Base-by-base conservation (phyloP, 768 basidiomycete species). In the Kondoa malvinella region DNA sequence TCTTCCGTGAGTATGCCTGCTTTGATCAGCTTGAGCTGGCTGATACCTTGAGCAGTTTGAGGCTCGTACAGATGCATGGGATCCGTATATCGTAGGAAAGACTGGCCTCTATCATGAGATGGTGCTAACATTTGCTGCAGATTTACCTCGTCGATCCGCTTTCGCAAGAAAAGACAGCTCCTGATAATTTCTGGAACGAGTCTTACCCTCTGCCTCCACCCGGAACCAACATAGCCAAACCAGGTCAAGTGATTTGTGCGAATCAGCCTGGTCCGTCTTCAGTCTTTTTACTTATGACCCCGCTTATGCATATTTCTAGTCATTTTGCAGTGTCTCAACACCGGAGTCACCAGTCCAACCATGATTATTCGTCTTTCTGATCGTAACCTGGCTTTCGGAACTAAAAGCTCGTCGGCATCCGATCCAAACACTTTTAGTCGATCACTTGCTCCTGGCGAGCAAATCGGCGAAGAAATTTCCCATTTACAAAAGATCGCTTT, bases 401-500 rank as follows among this genome's bases (percentile, higher is more conserved):
- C 40, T 8, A 21, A 50, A 8, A 8, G 8, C 12, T 21, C 21
- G 21, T 8, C 40, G 21, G 12, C 12, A 50, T 8, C 40, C 8
- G 27, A 29, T 31, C n/a, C 58, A 4, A 14, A 60, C 58, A 4
- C 30, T 12, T 14, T 14, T 25, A 14, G 25, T 12, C 4, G 12
- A 14, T 4, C 12, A 8, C 14, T 60, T 25, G 30, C 58, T 12
- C 58, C 58, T 26, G 58, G 58, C 58, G 58, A 60, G 27, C 25
- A 4, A 12, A 4, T 31, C 14, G 58, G 58, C 58, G 58, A 60
- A 31, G 25, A 25, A 29, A 60, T 60, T 25, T 14, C 58, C 8
- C 58, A 60, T 25, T 31, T 60, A 25, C 58, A 60, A 60, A 60
- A 60, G 27, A 25, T 60, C 58, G 58, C 58, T 29, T 60, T 60